These are phyloP conservation scores for Nannizzia gypsea DNA, from an alignment of 2,329 filamentous ascomycete genomes.

Conservation along the genomic window DNA sequence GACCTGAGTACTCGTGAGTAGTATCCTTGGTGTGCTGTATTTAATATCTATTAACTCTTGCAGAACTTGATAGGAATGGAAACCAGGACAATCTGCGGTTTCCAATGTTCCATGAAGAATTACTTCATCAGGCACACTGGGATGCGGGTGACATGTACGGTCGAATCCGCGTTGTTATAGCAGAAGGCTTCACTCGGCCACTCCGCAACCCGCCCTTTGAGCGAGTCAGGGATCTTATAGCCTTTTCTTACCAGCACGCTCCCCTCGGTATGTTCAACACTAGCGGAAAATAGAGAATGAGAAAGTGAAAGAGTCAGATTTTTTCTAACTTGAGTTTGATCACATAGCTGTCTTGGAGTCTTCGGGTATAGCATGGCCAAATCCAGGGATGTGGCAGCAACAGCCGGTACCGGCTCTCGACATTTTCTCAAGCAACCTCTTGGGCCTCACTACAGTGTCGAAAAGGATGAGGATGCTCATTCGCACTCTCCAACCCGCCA, in stretches of 20 bases:
- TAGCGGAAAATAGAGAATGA: background rate
- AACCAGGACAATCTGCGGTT: conserved; percentile 56
- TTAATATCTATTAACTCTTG: conserved; percentile 29
- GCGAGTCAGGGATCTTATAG: conserved; percentile 58
- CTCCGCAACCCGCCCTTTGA: conserved; percentile 45
- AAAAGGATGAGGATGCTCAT: conserved; percentile 44
- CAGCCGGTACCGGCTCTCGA: conserved; percentile 33
- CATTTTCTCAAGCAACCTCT: conserved; percentile 26
- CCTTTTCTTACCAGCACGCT: conserved; percentile 77
- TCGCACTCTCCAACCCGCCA: conserved; percentile 48
- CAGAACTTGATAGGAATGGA: conserved; percentile 42
- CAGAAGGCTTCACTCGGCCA: conserved; percentile 54
- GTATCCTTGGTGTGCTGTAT: background rate
- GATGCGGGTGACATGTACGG: conserved; percentile 58
- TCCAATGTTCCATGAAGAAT: conserved; percentile 57
- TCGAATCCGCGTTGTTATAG: conserved; percentile 63
- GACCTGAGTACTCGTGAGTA: conserved; percentile 28
- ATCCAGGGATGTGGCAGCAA: conserved; percentile 54
- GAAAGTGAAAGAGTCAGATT: background rate
- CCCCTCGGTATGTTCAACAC: conserved; percentile 49
- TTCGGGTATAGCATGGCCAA: conserved; percentile 70
- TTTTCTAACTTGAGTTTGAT: background rate
- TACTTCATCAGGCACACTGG: conserved; percentile 60
- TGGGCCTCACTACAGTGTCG: conserved; percentile 20
- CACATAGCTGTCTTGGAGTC: conserved; percentile 56